phyloP scores from a whole-genome alignment of 2,329 filamentous ascomycete genomes.

The Aspergillus uvarum region DNA sequence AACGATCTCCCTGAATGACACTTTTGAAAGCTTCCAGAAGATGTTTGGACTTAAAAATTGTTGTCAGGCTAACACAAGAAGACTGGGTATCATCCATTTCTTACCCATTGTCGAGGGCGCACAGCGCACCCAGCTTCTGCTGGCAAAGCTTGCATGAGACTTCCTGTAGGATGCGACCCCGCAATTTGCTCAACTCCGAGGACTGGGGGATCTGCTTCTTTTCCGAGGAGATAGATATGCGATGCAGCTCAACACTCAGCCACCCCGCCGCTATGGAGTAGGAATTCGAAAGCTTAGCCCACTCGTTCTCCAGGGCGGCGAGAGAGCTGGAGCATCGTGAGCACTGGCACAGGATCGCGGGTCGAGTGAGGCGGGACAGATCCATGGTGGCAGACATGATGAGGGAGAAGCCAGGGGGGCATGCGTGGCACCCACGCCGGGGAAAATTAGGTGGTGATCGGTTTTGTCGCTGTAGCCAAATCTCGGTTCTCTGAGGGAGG shows the following conservation, averaged over 20 bases:
- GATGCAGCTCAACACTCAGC: constrained; percentile 40
- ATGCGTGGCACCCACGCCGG: constrained; percentile 4
- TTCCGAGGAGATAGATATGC: constrained; percentile 37
- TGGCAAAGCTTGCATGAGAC: constrained; percentile 40
- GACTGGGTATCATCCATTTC: constrained; percentile 11
- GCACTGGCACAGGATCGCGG: constrained; percentile 41
- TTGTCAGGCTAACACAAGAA: constrained; percentile 4
- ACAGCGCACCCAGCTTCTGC: constrained; percentile 39
- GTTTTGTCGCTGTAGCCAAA: constrained; percentile 9
- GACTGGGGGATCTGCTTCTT: constrained; percentile 38
- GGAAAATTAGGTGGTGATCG: neutral
- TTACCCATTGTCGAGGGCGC: constrained; percentile 38
- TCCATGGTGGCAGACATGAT: constrained; percentile 28
- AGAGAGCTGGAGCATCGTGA: constrained; percentile 42
- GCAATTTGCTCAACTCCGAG: constrained; percentile 36
- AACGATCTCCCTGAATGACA: constrained; percentile 41
- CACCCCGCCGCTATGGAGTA: constrained; percentile 39
- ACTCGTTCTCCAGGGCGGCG: constrained; percentile 43
- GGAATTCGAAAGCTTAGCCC: constrained; percentile 40
- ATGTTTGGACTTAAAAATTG: constrained; percentile 32
- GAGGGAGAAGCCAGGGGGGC: neutral
- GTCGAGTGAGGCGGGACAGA: constrained; percentile 35
- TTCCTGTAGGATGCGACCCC: constrained; percentile 38
- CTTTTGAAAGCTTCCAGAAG: constrained; percentile 42
- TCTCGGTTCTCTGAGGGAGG: too few species aligned